Evolutionary conservation across 306 rosid species (phyloP).

Genomic region (Trifolium dubium): DNA sequence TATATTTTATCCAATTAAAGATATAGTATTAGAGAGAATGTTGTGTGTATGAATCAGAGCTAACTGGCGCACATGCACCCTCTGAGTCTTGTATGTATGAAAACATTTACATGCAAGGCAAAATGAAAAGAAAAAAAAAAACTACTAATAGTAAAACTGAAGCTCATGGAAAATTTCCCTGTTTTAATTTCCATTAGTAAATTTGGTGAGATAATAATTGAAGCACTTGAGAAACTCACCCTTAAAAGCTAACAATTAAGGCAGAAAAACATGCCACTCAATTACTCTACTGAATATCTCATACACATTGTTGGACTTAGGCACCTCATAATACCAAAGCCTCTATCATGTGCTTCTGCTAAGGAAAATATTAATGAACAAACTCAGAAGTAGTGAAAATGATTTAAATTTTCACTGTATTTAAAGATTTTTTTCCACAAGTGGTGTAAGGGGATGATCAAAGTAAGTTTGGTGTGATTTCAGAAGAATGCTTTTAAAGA

Average conservation of each 20-base stretch:
- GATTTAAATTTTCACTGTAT: neutral
- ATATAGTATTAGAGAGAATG: too few relatives aligned
- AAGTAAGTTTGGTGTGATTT: conserved; percentile 1
- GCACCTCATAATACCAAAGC: neutral
- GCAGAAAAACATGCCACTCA: neutral
- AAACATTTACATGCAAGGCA: conserved; percentile 35
- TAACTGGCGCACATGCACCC: neutral
- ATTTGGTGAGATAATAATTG: neutral
- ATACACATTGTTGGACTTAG: neutral
- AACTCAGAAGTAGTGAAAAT: neutral
- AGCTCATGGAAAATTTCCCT: conserved; percentile 12
- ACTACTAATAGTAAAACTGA: conserved; percentile 7
- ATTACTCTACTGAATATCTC: neutral
- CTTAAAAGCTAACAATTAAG: neutral
- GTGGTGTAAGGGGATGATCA: neutral
- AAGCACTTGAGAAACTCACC: neutral
- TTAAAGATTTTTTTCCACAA: neutral
- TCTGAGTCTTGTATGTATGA: conserved; percentile 46
- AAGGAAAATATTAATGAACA: neutral
- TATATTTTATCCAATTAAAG: too few relatives aligned
- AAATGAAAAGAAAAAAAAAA: conserved; percentile 1
- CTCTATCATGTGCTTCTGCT: neutral
- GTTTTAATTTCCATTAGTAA: conserved; percentile 29
- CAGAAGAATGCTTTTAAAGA: conserved; percentile 4
- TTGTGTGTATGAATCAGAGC: too few relatives aligned